Base-by-base conservation (phyloP, 805 yeast genomes). In the Yamadazyma takamatsuzukensis region DNA sequence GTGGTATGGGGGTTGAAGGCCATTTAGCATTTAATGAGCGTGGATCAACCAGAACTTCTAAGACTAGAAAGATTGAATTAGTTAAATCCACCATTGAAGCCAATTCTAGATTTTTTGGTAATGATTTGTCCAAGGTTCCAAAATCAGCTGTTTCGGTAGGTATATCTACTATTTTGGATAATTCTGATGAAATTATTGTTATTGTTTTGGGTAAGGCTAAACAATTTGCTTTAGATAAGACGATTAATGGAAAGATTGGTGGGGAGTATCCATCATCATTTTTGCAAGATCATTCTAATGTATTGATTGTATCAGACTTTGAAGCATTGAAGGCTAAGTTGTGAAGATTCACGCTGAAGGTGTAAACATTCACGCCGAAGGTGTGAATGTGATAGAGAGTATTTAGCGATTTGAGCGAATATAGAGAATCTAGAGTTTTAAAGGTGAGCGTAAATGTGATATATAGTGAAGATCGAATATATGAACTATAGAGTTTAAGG, bases 1-100 rank as follows among this genome's bases (percentile, higher is more conserved):
- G 80, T 5, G 82, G 80, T 1, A 57, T 76, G 45, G 80, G 82
- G 1, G 74, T 78, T 11, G 76, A 76, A 45, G 81, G 80, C 18
- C 80, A 76, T 49, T 59, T 76, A 44, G 80, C 81, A 2, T 76
- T 76, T 47, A 76, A 76, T 53, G 80, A 76, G 53, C 60, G 68
- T 12, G 81, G 81, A 7, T 70, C 77, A 5, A 17, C 62, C 2
- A 62, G 74, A 36, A 50, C 53, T 37, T 63, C 74, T 7, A 50
- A 36, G 18, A 76, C 81, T 2, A 56, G 81, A 38, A 52, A 54
- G 37, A 74, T 76, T 24, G 44, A 48, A 2, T 59, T 76, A 33
- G 80, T 66, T 10, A 59, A 62, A 27, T 60, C 71, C 24, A 76
- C 81, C 6, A 66, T 75, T 23, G 50, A 56, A 19, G 80, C 80